Evolutionary conservation across 1,284 basidiomycete species (phyloP).

Genomic region (Coniophora puteana): DNA sequence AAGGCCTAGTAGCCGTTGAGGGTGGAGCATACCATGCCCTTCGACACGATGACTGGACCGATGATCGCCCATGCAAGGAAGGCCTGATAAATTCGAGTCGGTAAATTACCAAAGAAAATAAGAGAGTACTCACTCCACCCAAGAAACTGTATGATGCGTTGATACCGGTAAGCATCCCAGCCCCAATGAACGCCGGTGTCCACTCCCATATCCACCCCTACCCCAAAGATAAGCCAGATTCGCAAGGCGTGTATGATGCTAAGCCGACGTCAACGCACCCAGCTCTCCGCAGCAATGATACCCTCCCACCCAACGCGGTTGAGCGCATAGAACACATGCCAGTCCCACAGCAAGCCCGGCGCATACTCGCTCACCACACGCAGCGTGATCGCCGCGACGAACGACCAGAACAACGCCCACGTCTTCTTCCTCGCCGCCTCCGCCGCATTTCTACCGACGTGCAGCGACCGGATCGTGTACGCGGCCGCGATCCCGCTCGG

Average conservation of each 20-base stretch:
- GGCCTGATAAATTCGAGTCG: constrained; percentile 40
- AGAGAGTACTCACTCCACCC: constrained; percentile 29
- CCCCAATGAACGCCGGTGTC: constrained; percentile 64
- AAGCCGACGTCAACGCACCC: constrained; percentile 13
- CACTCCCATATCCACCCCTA: constrained; percentile 29
- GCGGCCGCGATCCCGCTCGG: constrained; percentile 70
- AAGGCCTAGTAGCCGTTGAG: background rate
- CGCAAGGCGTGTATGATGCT: background rate
- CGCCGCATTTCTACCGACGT: constrained; percentile 48
- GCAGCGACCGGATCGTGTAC: constrained; percentile 62
- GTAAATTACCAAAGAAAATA: constrained; percentile 1
- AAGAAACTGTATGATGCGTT: constrained; percentile 65
- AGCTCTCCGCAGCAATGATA: constrained; percentile 53
- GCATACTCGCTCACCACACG: constrained; percentile 60
- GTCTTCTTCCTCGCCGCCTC: constrained; percentile 56
- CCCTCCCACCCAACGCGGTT: constrained; percentile 58
- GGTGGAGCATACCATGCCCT: constrained; percentile 29
- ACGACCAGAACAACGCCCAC: constrained; percentile 45
- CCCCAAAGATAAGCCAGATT: constrained; percentile 12
- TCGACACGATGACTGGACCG: constrained; percentile 51
- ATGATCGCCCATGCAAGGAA: constrained; percentile 66
- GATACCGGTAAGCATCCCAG: constrained; percentile 63
- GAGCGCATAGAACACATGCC: constrained; percentile 67
- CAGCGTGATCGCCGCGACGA: constrained; percentile 45
- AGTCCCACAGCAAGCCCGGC: constrained; percentile 60